Conservation (phyloP, 345 rosid genomes). For the Odontarrhena argentea region DNA sequence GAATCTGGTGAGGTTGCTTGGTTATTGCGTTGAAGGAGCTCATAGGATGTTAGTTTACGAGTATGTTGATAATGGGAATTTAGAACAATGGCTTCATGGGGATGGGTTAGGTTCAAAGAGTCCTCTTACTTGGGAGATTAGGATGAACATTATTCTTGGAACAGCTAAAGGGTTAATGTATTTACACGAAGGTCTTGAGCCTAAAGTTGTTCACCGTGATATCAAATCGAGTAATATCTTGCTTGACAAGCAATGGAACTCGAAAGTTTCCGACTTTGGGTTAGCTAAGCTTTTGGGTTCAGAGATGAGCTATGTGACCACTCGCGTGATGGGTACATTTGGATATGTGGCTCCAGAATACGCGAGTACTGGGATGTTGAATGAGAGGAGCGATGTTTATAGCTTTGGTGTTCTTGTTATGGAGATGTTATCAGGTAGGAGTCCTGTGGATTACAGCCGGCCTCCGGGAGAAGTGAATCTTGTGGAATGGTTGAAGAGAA, state of each 20-base stretch:
- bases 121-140: conserved; percentile 85
- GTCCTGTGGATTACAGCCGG: conserved; percentile 93
- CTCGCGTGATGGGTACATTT: conserved; percentile 97
- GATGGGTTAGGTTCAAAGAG: conserved; percentile 68
- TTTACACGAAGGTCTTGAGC: conserved; percentile 90
- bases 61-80: conserved; percentile 83
- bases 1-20: conserved; percentile 91
- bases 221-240: conserved; percentile 92
- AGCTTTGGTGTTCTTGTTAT: conserved; percentile 93
- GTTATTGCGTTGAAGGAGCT: conserved; percentile 98
- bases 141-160: conserved; percentile 76
- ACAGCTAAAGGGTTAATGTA: conserved; percentile 90
- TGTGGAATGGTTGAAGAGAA: conserved; percentile 90
- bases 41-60: conserved; percentile 97
- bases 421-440: conserved; percentile 93
- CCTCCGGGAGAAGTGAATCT: conserved; percentile 89
- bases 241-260: conserved; percentile 84
- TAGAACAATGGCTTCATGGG: conserved; percentile 95
- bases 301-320: conserved; percentile 81
- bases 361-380: conserved; percentile 98
- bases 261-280: conserved; percentile 90
- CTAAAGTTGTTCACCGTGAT: conserved; percentile 89
- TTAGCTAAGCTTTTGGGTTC: conserved; percentile 87
- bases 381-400: conserved; percentile 91
- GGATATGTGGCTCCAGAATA: conserved; percentile 99